These are phyloP conservation scores for Neurospora sp. DNA, from an alignment of 495 filamentous ascomycete species.

Conservation along the genomic window DNA sequence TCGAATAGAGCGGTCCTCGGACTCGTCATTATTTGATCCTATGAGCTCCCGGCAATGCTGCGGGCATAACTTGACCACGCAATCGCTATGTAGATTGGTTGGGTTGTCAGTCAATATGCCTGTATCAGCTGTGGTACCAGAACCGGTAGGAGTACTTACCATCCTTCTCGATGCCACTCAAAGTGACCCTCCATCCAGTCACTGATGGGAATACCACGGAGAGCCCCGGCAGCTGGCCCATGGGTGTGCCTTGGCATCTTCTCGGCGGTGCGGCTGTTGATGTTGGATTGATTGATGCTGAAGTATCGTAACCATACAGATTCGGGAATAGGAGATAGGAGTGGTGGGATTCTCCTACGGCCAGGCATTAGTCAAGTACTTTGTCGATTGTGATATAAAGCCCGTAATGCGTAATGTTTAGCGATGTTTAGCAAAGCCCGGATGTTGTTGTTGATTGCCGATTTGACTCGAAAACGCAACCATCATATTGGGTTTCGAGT, in stretches of 20 bases:
- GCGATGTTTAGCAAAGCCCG: background rate
- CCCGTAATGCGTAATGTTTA: background rate
- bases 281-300: background rate
- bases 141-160: background rate
- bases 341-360: background rate
- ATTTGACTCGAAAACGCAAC: background rate
- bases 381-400: background rate
- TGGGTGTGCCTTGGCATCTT: background rate
- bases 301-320: background rate
- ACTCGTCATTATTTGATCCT: background rate
- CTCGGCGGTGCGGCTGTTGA: background rate
- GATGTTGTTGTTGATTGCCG: background rate
- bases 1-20: no score
- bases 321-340: background rate
- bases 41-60: background rate
- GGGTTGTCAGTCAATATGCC: background rate
- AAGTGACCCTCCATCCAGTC: background rate
- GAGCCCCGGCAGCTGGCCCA: background rate
- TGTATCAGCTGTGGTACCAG: background rate
- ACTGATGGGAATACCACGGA: background rate
- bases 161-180: background rate
- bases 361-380: background rate
- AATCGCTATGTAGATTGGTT: background rate
- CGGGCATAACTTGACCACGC: background rate
- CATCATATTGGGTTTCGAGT: background rate